phyloP scores from a whole-genome alignment of 1,284 basidiomycete species.

The Rhizoctonia solani region DNA sequence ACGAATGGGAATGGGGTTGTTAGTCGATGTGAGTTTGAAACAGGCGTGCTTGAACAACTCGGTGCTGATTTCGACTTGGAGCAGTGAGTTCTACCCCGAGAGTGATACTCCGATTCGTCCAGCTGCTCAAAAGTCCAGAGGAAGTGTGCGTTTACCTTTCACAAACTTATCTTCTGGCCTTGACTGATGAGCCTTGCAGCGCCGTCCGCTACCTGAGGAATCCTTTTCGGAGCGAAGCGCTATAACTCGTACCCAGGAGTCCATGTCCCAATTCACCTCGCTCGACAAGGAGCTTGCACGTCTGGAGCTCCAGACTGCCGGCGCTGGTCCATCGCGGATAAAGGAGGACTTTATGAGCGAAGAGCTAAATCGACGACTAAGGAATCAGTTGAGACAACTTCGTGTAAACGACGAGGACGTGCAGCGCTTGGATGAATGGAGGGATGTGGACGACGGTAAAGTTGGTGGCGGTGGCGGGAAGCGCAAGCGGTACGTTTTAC shows the following conservation, averaged over 20 bases:
- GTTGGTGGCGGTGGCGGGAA: slow-evolving; percentile 37
- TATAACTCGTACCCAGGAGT: slow-evolving; percentile 73
- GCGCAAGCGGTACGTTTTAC: background rate
- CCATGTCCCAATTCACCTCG: slow-evolving; percentile 67
- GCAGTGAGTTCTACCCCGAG: too few species aligned
- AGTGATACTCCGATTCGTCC: slow-evolving; percentile 13
- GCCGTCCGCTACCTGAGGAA: slow-evolving; percentile 36
- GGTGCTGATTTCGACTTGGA: background rate
- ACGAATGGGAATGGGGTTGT: background rate
- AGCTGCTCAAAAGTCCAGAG: background rate
- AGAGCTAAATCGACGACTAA: background rate
- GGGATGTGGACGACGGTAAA: slow-evolving; percentile 46
- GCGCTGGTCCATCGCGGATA: slow-evolving; percentile 36
- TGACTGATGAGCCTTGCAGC: too few species aligned
- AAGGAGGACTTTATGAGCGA: background rate
- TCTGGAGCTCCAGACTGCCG: slow-evolving; percentile 37
- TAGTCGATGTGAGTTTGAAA: background rate
- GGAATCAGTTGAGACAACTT: background rate
- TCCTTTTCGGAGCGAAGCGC: slow-evolving; percentile 70
- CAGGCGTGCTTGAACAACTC: too few species aligned
- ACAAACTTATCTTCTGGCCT: background rate
- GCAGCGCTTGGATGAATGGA: slow-evolving; percentile 38
- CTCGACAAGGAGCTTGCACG: slow-evolving; percentile 55
- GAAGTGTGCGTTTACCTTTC: background rate
- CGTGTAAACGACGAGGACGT: slow-evolving; percentile 11